Conservation (phyloP, 768 basidiomycete species). For the Suillus ampliporus region DNA sequence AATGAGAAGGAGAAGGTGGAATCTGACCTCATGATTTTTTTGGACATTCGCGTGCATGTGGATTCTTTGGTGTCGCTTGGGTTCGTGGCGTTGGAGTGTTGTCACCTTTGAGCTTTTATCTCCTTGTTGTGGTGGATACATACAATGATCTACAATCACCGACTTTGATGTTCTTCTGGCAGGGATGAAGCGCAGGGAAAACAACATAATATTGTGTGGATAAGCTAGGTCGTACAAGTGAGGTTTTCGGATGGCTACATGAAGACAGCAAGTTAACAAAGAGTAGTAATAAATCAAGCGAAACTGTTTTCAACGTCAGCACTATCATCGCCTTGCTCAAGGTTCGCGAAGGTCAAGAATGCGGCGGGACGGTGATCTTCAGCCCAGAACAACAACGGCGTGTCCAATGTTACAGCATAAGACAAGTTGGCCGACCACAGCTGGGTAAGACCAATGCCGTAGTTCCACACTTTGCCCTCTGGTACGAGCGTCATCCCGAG, state of each 20-base stretch:
- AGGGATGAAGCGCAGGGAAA: background rate
- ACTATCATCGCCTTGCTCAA: slow-evolving; percentile 90
- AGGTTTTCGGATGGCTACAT: slow-evolving; percentile 1
- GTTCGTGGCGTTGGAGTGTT: slow-evolving; percentile 46
- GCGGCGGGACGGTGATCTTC: slow-evolving; percentile 94
- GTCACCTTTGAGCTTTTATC: too few relatives aligned
- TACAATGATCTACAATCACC: too few relatives aligned
- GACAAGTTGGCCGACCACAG: slow-evolving; percentile 83
- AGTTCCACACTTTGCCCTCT: slow-evolving; percentile 96
- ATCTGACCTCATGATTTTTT: slow-evolving; percentile 15
- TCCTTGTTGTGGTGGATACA: too few relatives aligned
- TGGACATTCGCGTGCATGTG: slow-evolving; percentile 23
- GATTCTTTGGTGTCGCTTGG: slow-evolving; percentile 61
- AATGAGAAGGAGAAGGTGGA: background rate
- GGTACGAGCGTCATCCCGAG: slow-evolving; percentile 95
- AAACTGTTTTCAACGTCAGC: slow-evolving; percentile 97
- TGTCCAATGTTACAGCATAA: slow-evolving; percentile 87
- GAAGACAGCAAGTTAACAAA: slow-evolving; percentile 11
- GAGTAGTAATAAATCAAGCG: slow-evolving; percentile 54
- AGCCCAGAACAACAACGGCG: slow-evolving; percentile 95
- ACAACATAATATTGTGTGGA: background rate
- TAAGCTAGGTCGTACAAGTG: slow-evolving; percentile 10
- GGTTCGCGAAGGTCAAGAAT: slow-evolving; percentile 91
- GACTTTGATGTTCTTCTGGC: slow-evolving; percentile 14
- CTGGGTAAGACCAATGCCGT: slow-evolving; percentile 92